A percentile compares a stretch with the other conserved stretches of the same genome.
Evolutionary conservation across 208 protist genomes (phyloP).

Genomic region (Trypanosoma brucei): DNA sequence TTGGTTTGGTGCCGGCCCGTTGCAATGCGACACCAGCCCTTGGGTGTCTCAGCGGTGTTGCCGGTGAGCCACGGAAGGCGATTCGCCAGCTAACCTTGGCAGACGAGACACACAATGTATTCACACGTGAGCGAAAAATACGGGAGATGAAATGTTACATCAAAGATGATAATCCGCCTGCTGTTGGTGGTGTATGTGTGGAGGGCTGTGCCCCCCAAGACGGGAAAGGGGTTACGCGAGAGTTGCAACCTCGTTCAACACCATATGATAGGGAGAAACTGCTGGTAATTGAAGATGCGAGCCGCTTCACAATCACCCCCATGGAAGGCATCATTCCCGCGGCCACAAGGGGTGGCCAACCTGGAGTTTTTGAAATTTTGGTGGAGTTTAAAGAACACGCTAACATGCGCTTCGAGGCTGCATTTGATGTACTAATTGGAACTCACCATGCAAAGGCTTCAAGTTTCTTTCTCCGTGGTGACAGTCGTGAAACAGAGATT

Average conservation of each 20-base stretch:
- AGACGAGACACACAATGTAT: neutral
- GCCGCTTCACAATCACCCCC: conserved; percentile 48
- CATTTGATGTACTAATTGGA: conserved; percentile 53
- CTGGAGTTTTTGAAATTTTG: conserved; percentile 35
- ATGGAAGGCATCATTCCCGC: conserved; percentile 48
- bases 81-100: neutral
- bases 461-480: conserved; percentile 54
- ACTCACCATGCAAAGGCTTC: conserved; percentile 24
- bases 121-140: conserved; percentile 11
- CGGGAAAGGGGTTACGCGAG: too few relatives aligned
- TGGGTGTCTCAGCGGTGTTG: neutral
- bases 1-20: neutral
- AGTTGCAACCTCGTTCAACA: too few relatives aligned
- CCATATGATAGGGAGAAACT: neutral
- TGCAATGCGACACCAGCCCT: neutral
- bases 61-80: neutral
- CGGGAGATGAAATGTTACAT: conserved; percentile 15
- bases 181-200: neutral
- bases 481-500: conserved; percentile 80
- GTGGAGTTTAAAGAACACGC: conserved; percentile 61
- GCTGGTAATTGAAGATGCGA: conserved; percentile 30
- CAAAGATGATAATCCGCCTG: conserved; percentile 14
- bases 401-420: conserved; percentile 65
- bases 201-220: too few relatives aligned
- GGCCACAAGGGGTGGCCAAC: conserved; percentile 64